phyloP scores from a whole-genome alignment of 2,329 filamentous ascomycete species.

The Stagonosporopsis chrysanthemi region DNA sequence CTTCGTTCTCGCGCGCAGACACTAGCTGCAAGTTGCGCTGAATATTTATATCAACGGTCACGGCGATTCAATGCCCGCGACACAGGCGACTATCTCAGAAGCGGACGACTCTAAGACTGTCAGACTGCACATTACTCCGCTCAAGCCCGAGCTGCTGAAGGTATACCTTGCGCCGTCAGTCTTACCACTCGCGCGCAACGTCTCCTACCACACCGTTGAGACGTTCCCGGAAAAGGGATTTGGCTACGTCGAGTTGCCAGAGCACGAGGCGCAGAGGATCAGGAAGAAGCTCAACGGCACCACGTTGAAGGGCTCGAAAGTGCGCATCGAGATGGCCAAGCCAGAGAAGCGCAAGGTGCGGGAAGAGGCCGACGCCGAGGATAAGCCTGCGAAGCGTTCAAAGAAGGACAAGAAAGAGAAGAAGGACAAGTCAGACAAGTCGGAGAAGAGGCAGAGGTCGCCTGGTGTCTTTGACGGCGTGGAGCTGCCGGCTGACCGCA shows the following conservation, averaged over 20 bases:
- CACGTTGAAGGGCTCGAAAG: conserved; percentile 82
- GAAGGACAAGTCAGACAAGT: conserved; percentile 8
- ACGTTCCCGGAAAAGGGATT: conserved; percentile 91
- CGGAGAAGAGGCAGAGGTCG: conserved; percentile 51
- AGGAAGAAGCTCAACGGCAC: conserved; percentile 90
- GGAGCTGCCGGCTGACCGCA: conserved; percentile 74
- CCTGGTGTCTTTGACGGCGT: conserved; percentile 70
- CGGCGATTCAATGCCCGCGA: conserved; percentile 44
- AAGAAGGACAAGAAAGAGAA: conserved; percentile 55
- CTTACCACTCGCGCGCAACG: conserved; percentile 72
- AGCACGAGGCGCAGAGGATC: conserved; percentile 84
- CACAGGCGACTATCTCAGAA: conserved; percentile 35
- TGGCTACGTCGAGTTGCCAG: conserved; percentile 86
- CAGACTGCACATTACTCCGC: conserved; percentile 86
- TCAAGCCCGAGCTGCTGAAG: conserved; percentile 76
- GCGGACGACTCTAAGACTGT: conserved; percentile 38
- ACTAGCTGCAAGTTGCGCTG: conserved; percentile 5
- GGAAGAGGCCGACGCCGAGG: conserved; percentile 48
- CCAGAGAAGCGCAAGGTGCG: conserved; percentile 63
- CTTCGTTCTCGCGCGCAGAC: conserved; percentile 4
- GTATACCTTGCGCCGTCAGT: conserved; percentile 74
- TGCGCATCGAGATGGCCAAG: conserved; percentile 82
- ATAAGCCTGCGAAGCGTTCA: conserved; percentile 57
- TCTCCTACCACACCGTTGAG: conserved; percentile 86
- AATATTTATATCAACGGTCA: conserved; percentile 13